These are phyloP conservation scores for Arthrobotrys sinensis DNA, from an alignment of 2,329 filamentous ascomycete genomes.

Conservation along the genomic window DNA sequence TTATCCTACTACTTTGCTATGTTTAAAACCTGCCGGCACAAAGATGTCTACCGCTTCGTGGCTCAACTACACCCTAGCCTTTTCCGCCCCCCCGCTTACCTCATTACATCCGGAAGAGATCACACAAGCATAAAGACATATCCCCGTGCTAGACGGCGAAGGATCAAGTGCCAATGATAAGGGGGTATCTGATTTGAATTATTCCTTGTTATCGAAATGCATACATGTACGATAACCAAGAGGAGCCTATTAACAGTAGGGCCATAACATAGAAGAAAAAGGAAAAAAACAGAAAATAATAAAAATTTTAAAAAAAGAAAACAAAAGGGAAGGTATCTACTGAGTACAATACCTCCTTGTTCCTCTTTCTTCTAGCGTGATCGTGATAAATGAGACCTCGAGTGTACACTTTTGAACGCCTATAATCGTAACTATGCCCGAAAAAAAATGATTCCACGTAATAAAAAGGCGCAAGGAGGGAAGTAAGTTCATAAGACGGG, in stretches of 20 bases:
- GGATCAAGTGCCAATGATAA: neutral
- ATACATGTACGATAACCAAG: constrained; percentile 28
- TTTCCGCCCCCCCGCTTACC: neutral
- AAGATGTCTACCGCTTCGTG: too few species aligned
- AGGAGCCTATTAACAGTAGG: constrained; percentile 1
- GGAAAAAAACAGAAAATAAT: constrained; percentile 19
- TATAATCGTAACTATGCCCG: constrained; percentile 26
- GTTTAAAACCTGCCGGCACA: too few species aligned
- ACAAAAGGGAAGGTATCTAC: neutral
- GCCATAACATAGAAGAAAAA: neutral
- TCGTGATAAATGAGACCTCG: constrained; percentile 17
- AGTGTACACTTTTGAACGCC: constrained; percentile 55
- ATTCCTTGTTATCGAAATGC: constrained; percentile 1
- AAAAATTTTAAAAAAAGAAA: constrained; percentile 39
- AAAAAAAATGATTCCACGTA: constrained; percentile 24
- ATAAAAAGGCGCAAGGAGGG: constrained; percentile 6
- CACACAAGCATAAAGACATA: neutral
- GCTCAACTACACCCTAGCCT: too few species aligned
- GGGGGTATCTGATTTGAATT: constrained; percentile 30
- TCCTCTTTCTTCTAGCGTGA: constrained; percentile 35
- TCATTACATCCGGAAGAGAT: neutral
- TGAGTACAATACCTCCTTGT: neutral
- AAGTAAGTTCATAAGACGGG: constrained; percentile 9
- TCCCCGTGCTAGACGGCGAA: neutral
- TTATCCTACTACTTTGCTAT: neutral